Evolutionary conservation across 768 basidiomycete genomes (phyloP).

Genomic region (Lyophyllum semitale): DNA sequence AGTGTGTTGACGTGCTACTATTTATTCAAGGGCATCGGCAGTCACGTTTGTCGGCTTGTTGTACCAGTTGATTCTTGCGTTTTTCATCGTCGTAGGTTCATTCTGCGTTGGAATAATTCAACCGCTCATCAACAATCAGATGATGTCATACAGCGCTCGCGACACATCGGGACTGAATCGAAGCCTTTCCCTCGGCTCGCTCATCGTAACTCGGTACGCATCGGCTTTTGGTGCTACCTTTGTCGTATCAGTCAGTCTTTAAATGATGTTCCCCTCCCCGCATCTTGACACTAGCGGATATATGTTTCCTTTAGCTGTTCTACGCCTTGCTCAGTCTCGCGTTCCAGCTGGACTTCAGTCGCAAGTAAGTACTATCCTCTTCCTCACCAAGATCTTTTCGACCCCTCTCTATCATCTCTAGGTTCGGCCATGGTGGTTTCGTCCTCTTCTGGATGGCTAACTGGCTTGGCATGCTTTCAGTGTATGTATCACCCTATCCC

Average conservation of each 20-base stretch:
- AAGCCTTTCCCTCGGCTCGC: slow-evolving; percentile 26
- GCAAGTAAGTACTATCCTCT: slow-evolving; percentile 30
- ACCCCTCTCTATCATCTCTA: slow-evolving; percentile 4
- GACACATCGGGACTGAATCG: slow-evolving; percentile 29
- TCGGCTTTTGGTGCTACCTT: slow-evolving; percentile 35
- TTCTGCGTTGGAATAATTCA: neutral
- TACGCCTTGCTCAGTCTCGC: slow-evolving; percentile 62
- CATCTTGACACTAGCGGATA: neutral
- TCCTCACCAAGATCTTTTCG: no score
- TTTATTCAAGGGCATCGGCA: slow-evolving; percentile 45
- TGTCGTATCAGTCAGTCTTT: slow-evolving; percentile 33
- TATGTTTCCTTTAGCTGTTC: slow-evolving; percentile 39
- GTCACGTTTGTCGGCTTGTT: slow-evolving; percentile 57
- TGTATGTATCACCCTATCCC: slow-evolving; percentile 35
- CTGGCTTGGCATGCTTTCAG: slow-evolving; percentile 56
- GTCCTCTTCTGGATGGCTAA: slow-evolving; percentile 71
- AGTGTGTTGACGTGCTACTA: neutral
- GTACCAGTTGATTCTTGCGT: slow-evolving; percentile 49
- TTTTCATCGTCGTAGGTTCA: slow-evolving; percentile 41
- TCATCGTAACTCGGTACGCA: slow-evolving; percentile 32
- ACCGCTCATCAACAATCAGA: slow-evolving; percentile 17
- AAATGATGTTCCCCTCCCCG: neutral
- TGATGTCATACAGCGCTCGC: slow-evolving; percentile 32
- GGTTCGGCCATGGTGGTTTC: slow-evolving; percentile 55
- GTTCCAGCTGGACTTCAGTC: slow-evolving; percentile 57